Percentiles rank a stretch among this genome's conserved stretches.
Conservation (phyloP, 2,329 filamentous ascomycete genomes). For the Colletotrichum sp. region DNA sequence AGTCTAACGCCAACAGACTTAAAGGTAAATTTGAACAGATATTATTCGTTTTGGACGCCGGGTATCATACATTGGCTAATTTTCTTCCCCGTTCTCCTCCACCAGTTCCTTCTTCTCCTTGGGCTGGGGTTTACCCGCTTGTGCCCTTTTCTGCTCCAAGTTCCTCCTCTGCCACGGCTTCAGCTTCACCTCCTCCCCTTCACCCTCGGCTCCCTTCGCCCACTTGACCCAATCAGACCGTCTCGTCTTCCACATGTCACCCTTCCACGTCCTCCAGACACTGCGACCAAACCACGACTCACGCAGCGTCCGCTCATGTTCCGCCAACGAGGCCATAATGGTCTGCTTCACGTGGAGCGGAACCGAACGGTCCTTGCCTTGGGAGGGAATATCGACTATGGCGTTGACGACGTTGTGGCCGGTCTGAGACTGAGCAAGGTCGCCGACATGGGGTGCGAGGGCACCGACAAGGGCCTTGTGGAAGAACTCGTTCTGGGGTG, state of each 20-base stretch:
- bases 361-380: conserved; percentile 50
- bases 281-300: conserved; percentile 59
- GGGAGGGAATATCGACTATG: conserved; percentile 54
- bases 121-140: neutral
- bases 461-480: conserved; percentile 59
- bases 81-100: neutral
- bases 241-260: conserved; percentile 60
- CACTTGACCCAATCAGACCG: conserved; percentile 60
- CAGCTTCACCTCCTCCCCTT: conserved; percentile 9
- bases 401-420: conserved; percentile 58
- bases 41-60: neutral
- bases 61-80: conserved; percentile 20
- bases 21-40: neutral
- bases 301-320: conserved; percentile 53
- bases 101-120: neutral
- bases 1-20: neutral
- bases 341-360: conserved; percentile 64
- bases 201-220: conserved; percentile 54
- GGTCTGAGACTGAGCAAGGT: conserved; percentile 53
- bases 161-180: conserved; percentile 22
- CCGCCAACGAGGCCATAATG: conserved; percentile 53
- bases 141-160: conserved; percentile 9
- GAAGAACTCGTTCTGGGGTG: conserved; percentile 50
- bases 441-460: conserved; percentile 47
- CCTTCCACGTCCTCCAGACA: conserved; percentile 63